Percentiles rank a stretch among this genome's conserved stretches.
Evolutionary conservation across 1,284 basidiomycete genomes (phyloP).

Genomic region (Agroathelia rolfsii): DNA sequence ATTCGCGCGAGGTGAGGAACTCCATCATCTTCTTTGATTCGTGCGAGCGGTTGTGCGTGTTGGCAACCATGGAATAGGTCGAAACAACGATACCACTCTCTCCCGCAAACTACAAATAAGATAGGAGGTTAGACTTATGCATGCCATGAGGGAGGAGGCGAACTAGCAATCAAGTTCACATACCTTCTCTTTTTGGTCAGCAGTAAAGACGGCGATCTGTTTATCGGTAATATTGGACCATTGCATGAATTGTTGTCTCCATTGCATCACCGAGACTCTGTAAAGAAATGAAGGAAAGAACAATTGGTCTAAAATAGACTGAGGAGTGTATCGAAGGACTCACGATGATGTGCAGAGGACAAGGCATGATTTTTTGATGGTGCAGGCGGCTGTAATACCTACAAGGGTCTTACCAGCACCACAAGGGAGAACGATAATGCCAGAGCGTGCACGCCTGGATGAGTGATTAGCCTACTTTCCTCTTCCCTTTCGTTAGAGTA

Average conservation of each 20-base stretch:
- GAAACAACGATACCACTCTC: constrained; percentile 95
- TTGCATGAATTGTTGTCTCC: constrained; percentile 94
- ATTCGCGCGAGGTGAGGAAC: constrained; percentile 88
- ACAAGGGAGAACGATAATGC: constrained; percentile 97
- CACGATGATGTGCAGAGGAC: constrained; percentile 95
- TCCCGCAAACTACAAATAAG: constrained; percentile 65
- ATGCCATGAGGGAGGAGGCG: neutral
- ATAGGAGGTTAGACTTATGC: constrained; percentile 8
- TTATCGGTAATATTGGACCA: constrained; percentile 96
- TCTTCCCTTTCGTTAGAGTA: too few relatives aligned
- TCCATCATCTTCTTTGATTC: constrained; percentile 99
- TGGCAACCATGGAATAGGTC: constrained; percentile 98
- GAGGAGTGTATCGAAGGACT: constrained; percentile 22
- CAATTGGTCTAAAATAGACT: constrained; percentile 9
- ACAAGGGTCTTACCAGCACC: constrained; percentile 98
- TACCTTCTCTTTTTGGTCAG: constrained; percentile 93
- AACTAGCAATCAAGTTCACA: constrained; percentile 12
- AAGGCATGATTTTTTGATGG: constrained; percentile 98
- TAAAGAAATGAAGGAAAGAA: constrained; percentile 9
- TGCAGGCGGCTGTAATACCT: constrained; percentile 97
- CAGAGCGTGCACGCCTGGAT: constrained; percentile 83
- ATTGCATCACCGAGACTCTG: constrained; percentile 95
- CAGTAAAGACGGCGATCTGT: constrained; percentile 93
- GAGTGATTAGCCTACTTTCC: too few relatives aligned
- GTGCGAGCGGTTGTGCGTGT: constrained; percentile 90